Conservation (phyloP, 352 stramenopile genomes). For the Phytophthora macrochlamydospora region DNA sequence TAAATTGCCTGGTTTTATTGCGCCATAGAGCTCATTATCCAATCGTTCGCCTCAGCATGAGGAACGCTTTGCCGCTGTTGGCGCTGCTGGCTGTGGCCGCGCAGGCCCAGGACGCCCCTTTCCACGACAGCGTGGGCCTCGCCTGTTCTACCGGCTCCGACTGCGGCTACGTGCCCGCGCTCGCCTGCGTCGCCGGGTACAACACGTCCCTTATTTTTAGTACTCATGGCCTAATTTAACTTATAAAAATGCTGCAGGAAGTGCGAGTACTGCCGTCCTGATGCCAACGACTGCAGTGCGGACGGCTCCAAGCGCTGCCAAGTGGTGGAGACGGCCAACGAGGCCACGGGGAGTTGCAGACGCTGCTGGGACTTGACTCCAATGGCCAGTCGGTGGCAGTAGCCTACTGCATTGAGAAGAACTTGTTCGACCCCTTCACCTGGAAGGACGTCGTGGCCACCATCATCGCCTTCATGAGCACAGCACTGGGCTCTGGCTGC, state of each 20-base stretch:
- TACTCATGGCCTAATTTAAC: too few species aligned
- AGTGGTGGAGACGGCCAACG: constrained; percentile 36
- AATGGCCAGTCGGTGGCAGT: constrained; percentile 36
- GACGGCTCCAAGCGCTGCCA: constrained; percentile 72
- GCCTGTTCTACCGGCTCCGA: constrained; percentile 54
- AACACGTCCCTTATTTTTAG: too few species aligned
- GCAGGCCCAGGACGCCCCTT: constrained; percentile 19
- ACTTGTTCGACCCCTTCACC: constrained; percentile 82
- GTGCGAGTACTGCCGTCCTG: constrained; percentile 70
- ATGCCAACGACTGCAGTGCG: constrained; percentile 62
- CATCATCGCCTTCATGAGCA: constrained; percentile 76
- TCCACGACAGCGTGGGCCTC: constrained; percentile 46
- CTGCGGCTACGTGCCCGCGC: constrained; percentile 76
- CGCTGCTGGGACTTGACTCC: constrained; percentile 38
- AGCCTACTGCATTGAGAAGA: constrained; percentile 81
- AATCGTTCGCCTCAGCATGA: neutral
- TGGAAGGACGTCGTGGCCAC: constrained; percentile 71
- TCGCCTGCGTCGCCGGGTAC: constrained; percentile 73
- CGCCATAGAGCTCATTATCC: constrained; percentile 12
- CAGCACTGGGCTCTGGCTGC: constrained; percentile 90
- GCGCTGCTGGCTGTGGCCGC: constrained; percentile 8
- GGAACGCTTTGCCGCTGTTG: constrained; percentile 8
- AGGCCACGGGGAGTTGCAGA: constrained; percentile 44
- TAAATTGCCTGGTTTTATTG: constrained; percentile 8
- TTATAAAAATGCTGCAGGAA: constrained; percentile 33